Conservation (phyloP, 176 grass and related monocot species). For the Saccharum officinarum region DNA sequence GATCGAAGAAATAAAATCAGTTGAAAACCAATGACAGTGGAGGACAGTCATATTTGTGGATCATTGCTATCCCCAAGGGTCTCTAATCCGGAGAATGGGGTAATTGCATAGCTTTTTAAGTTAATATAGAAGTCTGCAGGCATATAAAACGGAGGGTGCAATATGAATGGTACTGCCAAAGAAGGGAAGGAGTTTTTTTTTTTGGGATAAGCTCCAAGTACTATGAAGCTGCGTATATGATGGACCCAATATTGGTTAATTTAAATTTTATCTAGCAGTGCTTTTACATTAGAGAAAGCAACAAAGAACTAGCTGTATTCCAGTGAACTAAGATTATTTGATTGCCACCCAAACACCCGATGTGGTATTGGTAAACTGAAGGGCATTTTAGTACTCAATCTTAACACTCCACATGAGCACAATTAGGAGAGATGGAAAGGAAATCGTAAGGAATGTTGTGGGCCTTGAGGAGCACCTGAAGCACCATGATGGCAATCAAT, state of each 20-base stretch:
- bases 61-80: neutral
- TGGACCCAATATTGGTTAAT: neutral
- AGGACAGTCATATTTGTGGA: conserved; percentile 2
- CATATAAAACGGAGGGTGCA: neutral
- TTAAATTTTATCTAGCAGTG: neutral
- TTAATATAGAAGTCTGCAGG: neutral
- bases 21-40: neutral
- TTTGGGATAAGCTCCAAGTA: neutral
- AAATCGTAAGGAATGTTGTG: no score
- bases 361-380: no score
- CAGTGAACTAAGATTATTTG: no score
- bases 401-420: no score
- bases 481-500: no score
- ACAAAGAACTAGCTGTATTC: neutral
- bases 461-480: no score
- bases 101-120: neutral
- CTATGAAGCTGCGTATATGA: neutral
- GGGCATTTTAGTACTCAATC: no score
- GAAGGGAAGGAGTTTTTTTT: neutral
- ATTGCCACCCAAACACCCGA: no score
- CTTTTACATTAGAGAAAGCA: neutral
- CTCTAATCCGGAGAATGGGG: neutral
- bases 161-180: neutral
- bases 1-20: conserved; percentile 34
- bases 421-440: no score